Evolutionary conservation across 2,329 filamentous ascomycete genomes (phyloP), one percentile per base, ranked within the genome.

Genomic region (Thermomyces lanuginosus): DNA sequence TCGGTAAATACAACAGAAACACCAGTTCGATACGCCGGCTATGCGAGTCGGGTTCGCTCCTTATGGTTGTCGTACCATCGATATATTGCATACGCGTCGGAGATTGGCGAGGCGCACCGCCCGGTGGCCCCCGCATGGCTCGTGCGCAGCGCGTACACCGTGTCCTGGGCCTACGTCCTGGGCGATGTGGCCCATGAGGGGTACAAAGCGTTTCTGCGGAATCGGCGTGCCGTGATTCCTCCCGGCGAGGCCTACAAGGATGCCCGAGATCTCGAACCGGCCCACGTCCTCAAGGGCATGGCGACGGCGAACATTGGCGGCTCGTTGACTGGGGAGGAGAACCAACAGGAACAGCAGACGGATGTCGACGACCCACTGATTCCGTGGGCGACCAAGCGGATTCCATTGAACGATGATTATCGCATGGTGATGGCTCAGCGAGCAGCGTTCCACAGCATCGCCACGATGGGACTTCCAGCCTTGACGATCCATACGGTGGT

Each of bases 1-100:
- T 70, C 66, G 8, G 66, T 73, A 30, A 76, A 91, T 42, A 79
- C 82, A 4, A 93, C 82, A 33, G 81, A 93, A 29, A 78, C 73
- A 40, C 76, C 72, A 40, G 61, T 92, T 44, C 78, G 89, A 45
- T 98, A 95, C 57, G 86, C 84, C 31, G 89, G 79, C 40, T 98
- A 98, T 56, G 81, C 82, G 24, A 72, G 75, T 33, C 75, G 89
- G 25, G 60, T 89, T 36, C 74, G 81, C 35, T 92, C 84, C 5
- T 79, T 95, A 39, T 72, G 98, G 44, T 62, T 84, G 40, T 82
- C 79, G 9, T 84, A 84, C 3, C 89, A 95, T 46, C 76, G 89
- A 44, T 98, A 98, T 46, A 83, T 98, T 25, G 89, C 89, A 30
- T 98, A 98, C 52, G 95, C 89, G 0, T 84, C 76, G 11, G 86